Evolutionary conservation across 2,329 filamentous ascomycete species (phyloP).

Genomic region (Blumeria graminis): DNA sequence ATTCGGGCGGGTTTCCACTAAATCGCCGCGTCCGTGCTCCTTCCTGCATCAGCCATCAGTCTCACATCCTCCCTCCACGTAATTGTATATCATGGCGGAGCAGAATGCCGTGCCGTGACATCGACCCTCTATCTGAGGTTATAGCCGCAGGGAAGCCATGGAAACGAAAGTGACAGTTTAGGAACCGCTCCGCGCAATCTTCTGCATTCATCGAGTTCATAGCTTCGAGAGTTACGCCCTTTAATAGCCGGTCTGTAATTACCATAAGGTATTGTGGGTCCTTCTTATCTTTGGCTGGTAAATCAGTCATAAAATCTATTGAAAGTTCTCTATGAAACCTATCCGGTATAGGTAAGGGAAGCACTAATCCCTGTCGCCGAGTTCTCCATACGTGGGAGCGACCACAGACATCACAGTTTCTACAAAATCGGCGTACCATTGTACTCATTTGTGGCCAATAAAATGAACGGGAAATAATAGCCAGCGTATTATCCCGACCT

Average conservation of each 20-base stretch:
- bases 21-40: no score
- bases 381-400: background rate
- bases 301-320: conserved; percentile 1
- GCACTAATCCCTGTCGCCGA: background rate
- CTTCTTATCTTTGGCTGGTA: background rate
- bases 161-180: background rate
- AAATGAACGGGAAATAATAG: background rate
- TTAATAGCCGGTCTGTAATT: background rate
- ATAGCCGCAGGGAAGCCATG: background rate
- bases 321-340: background rate
- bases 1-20: no score
- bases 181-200: background rate
- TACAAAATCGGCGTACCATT: background rate
- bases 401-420: background rate
- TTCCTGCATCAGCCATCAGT: no score
- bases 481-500: background rate
- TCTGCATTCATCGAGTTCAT: background rate
- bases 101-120: no score
- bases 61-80: no score
- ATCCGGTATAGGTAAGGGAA: background rate
- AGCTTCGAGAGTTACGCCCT: background rate
- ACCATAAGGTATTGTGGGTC: background rate
- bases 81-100: no score
- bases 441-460: background rate
- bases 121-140: background rate